Evolutionary conservation across 2,329 filamentous ascomycete genomes (phyloP).

Genomic region (Xylaria sp.): DNA sequence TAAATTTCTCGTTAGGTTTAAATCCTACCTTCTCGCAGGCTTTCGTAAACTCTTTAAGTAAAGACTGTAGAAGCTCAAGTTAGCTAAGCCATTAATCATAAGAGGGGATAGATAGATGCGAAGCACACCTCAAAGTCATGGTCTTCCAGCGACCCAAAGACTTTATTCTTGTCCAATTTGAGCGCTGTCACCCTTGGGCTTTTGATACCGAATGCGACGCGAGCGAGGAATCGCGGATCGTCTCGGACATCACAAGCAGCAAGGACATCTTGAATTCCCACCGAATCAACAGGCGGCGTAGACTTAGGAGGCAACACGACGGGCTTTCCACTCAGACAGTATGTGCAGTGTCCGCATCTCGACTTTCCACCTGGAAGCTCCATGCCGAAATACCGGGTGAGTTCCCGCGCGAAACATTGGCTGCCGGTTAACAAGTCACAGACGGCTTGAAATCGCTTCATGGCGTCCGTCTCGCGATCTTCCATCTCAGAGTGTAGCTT

Average conservation of each 20-base stretch:
- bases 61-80: constrained; percentile 37
- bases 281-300: constrained; percentile 52
- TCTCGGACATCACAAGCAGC: constrained; percentile 58
- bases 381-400: constrained; percentile 69
- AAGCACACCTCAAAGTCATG: constrained; percentile 61
- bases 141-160: constrained; percentile 65
- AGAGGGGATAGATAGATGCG: too few relatives aligned
- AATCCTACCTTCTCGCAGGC: constrained; percentile 39
- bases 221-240: constrained; percentile 67
- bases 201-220: constrained; percentile 70
- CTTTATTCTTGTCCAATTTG: constrained; percentile 56
- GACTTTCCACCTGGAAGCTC: constrained; percentile 54
- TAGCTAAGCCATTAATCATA: constrained; percentile 4
- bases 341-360: constrained; percentile 67
- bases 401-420: constrained; percentile 61
- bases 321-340: constrained; percentile 53
- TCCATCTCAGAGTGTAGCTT: constrained; percentile 62
- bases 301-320: constrained; percentile 54
- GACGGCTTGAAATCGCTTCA: constrained; percentile 61
- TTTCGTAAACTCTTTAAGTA: constrained; percentile 46
- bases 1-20: constrained; percentile 10
- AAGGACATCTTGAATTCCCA: constrained; percentile 57
- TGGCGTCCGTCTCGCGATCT: constrained; percentile 62
- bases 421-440: constrained; percentile 62
- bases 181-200: constrained; percentile 64